phyloP scores from a whole-genome alignment of 2,329 filamentous ascomycete genomes.

The Aureobasidium leucospermi region DNA sequence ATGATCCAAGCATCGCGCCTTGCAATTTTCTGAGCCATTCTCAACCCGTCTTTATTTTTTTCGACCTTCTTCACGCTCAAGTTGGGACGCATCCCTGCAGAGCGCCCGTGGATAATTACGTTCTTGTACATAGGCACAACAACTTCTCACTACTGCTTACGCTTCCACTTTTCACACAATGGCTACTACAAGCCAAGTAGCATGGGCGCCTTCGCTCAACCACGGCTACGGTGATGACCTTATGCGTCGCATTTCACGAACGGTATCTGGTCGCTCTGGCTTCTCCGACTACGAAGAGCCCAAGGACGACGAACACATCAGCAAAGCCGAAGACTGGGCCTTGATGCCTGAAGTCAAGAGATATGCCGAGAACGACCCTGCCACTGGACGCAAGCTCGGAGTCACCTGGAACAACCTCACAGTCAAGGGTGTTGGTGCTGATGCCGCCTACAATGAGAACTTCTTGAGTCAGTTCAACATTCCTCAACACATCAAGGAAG shows the following conservation, averaged over 20 bases:
- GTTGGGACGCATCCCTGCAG: neutral
- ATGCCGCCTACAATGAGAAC: constrained; percentile 56
- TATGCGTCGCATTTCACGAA: constrained; percentile 7
- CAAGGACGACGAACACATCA: constrained; percentile 18
- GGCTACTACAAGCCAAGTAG: constrained; percentile 6
- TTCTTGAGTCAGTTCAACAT: constrained; percentile 47
- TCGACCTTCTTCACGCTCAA: neutral
- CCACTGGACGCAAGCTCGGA: constrained; percentile 48
- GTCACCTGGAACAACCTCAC: constrained; percentile 60
- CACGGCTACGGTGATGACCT: constrained; percentile 10
- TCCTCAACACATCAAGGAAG: constrained; percentile 35
- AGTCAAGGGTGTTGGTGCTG: constrained; percentile 54
- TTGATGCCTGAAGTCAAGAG: constrained; percentile 43
- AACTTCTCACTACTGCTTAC: neutral
- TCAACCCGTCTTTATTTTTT: neutral
- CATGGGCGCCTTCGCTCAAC: neutral
- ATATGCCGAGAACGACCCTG: constrained; percentile 38
- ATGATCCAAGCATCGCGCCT: neutral
- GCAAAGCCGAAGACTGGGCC: constrained; percentile 39
- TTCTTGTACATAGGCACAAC: neutral
- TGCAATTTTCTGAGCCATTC: neutral
- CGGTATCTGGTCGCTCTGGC: constrained; percentile 4
- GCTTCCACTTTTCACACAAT: neutral
- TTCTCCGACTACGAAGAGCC: constrained; percentile 9
- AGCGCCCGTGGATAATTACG: neutral